phyloP scores from a whole-genome alignment of 768 basidiomycete genomes.

The Agaricus blazei region DNA sequence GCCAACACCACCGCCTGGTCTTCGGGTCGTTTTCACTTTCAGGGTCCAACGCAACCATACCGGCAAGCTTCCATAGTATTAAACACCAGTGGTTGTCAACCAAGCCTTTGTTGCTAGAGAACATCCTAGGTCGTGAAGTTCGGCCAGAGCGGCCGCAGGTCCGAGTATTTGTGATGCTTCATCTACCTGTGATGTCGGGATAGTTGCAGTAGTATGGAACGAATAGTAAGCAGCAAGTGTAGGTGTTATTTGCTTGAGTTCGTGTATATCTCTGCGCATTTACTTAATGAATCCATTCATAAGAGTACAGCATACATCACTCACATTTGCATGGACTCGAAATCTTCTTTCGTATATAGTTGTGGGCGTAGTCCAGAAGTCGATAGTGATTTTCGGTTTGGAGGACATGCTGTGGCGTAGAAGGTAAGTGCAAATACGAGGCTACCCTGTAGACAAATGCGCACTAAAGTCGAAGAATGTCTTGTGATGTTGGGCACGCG shows the following conservation, averaged over 20 bases:
- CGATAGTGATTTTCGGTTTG: slow-evolving; percentile 37
- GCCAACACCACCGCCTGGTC: slow-evolving; percentile 73
- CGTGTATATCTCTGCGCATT: slow-evolving; percentile 38
- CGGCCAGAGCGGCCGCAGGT: slow-evolving; percentile 48
- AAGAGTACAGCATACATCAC: slow-evolving; percentile 14
- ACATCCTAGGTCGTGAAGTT: slow-evolving; percentile 57
- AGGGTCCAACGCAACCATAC: slow-evolving; percentile 75
- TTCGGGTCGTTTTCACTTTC: slow-evolving; percentile 39
- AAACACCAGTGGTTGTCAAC: slow-evolving; percentile 89
- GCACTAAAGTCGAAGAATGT: slow-evolving; percentile 43
- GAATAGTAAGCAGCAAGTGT: slow-evolving; percentile 52
- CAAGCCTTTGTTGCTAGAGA: slow-evolving; percentile 66
- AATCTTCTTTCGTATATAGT: slow-evolving; percentile 33
- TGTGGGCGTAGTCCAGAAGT: slow-evolving; percentile 51
- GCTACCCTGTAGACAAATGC: slow-evolving; percentile 11
- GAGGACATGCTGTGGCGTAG: slow-evolving; percentile 3
- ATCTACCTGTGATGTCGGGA: slow-evolving; percentile 15
- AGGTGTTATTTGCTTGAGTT: slow-evolving; percentile 52
- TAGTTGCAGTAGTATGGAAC: slow-evolving; percentile 43
- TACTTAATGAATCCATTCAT: neutral
- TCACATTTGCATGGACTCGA: slow-evolving; percentile 51
- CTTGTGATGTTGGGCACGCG: slow-evolving; percentile 12
- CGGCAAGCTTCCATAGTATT: slow-evolving; percentile 93
- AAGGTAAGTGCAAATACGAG: neutral
- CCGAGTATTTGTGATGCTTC: slow-evolving; percentile 32